These are phyloP conservation scores for Xylaria scruposa DNA, from an alignment of 495 filamentous ascomycete species.

Conservation along the genomic window DNA sequence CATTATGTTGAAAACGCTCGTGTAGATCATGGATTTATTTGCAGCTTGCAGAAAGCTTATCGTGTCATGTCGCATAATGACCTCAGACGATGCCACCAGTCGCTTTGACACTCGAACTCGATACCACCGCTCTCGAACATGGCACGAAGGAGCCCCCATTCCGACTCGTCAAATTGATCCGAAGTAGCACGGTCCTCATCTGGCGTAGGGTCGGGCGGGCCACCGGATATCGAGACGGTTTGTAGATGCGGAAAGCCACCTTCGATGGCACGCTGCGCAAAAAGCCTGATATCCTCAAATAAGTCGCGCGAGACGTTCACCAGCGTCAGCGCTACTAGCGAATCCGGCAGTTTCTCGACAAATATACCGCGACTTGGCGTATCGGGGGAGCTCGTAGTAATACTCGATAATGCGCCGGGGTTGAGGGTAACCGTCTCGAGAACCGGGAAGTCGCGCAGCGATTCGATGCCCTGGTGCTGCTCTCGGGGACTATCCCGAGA, in stretches of 20 bases:
- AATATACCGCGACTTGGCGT: constrained; percentile 15
- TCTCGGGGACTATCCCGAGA: constrained; percentile 21
- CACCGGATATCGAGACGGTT: constrained; percentile 25
- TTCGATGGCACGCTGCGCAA: constrained; percentile 14
- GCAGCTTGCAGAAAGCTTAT: not conserved
- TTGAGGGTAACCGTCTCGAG: constrained; percentile 27
- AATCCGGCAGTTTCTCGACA: constrained; percentile 27
- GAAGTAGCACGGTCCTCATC: constrained; percentile 8
- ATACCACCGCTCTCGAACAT: constrained; percentile 24
- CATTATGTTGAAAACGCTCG: not conserved
- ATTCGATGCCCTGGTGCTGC: constrained; percentile 28
- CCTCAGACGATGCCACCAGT: constrained; percentile 27
- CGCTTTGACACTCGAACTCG: constrained; percentile 20
- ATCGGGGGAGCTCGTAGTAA: not conserved
- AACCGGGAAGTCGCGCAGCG: constrained; percentile 27
- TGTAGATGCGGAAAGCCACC: constrained; percentile 26
- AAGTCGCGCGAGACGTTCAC: constrained; percentile 28
- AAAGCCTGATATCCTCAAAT: constrained; percentile 25
- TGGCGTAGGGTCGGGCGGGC: constrained; percentile 17
- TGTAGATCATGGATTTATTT: not conserved
- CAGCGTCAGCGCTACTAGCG: constrained; percentile 22
- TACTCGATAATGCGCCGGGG: constrained; percentile 20
- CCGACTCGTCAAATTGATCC: constrained; percentile 24
- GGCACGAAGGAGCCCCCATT: constrained; percentile 21
- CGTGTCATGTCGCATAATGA: constrained; percentile 24